These are phyloP conservation scores for Eimeria zaria DNA, from an alignment of 169 alveolate genomes.

Conservation along the genomic window DNA sequence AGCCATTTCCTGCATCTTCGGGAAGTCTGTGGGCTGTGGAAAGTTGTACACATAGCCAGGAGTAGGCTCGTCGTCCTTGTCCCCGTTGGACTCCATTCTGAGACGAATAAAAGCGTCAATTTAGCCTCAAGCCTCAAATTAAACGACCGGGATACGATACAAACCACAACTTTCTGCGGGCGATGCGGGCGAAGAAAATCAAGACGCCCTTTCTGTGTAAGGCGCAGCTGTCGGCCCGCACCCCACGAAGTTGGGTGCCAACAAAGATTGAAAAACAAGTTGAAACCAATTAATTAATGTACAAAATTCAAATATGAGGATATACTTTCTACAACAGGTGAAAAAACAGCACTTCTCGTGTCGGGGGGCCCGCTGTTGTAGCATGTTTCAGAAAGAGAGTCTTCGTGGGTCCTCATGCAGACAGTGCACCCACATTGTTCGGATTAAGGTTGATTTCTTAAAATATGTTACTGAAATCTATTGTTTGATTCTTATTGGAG, in stretches of 20 bases:
- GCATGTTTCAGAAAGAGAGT: background rate
- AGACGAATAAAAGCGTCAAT: background rate
- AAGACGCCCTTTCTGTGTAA: background rate
- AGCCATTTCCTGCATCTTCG: constrained; percentile 44
- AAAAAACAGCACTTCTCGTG: background rate
- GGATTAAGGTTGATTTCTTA: background rate
- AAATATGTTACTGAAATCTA: background rate
- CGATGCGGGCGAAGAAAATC: background rate
- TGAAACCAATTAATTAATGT: background rate
- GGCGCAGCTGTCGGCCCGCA: background rate
- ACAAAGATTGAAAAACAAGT: background rate
- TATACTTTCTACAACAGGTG: background rate
- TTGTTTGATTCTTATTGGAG: background rate
- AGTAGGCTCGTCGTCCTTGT: background rate
- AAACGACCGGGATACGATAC: background rate
- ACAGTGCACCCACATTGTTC: background rate
- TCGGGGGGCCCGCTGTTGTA: background rate
- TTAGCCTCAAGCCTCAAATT: background rate
- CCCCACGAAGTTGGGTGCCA: constrained; percentile 2
- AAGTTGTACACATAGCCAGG: constrained; percentile 23
- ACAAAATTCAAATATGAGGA: background rate
- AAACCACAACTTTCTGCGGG: background rate
- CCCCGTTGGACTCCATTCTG: constrained; percentile 19
- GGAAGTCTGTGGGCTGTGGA: constrained; percentile 58
- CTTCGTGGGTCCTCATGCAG: background rate